A percentile compares a stretch with the other conserved stretches of the same genome.
phyloP scores from a whole-genome alignment of 495 filamentous ascomycete species.

The Aspergillus baeticus region DNA sequence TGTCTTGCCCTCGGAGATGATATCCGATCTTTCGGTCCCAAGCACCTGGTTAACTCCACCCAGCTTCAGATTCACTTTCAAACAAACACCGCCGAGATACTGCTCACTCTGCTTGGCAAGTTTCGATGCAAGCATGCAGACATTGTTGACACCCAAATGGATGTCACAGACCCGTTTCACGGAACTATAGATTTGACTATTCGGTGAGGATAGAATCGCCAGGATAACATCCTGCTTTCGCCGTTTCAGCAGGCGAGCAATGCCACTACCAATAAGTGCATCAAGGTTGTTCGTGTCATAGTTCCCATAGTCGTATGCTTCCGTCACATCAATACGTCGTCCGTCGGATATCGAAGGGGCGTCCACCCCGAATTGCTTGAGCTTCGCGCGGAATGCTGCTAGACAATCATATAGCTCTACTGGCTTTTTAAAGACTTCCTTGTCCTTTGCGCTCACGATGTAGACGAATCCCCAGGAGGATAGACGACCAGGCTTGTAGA shows the following conservation, averaged over 20 bases:
- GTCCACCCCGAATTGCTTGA: background rate
- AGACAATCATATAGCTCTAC: background rate
- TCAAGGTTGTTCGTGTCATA: slow-evolving; percentile 13
- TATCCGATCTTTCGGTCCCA: slow-evolving; percentile 41
- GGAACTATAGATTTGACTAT: slow-evolving; percentile 57
- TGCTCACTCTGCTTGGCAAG: slow-evolving; percentile 36
- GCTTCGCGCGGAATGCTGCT: background rate
- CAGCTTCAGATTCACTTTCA: slow-evolving; percentile 85
- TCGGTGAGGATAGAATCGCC: slow-evolving; percentile 53
- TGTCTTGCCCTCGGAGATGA: slow-evolving; percentile 63
- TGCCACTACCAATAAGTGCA: slow-evolving; percentile 22
- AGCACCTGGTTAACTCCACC: slow-evolving; percentile 76
- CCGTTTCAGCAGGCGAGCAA: slow-evolving; percentile 1
- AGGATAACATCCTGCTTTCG: slow-evolving; percentile 52
- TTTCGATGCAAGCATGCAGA: slow-evolving; percentile 39
- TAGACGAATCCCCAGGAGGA: background rate
- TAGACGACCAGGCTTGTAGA: background rate
- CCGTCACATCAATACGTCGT: background rate
- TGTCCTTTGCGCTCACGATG: background rate
- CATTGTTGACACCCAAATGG: slow-evolving; percentile 1
- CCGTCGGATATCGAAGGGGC: background rate
- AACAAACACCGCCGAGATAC: slow-evolving; percentile 69
- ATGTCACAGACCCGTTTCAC: slow-evolving; percentile 30
- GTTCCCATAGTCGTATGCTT: background rate
- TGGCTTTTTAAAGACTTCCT: background rate